These are phyloP conservation scores for Globisporangium acanthophoron DNA, from an alignment of 352 stramenopile genomes.

Conservation along the genomic window DNA sequence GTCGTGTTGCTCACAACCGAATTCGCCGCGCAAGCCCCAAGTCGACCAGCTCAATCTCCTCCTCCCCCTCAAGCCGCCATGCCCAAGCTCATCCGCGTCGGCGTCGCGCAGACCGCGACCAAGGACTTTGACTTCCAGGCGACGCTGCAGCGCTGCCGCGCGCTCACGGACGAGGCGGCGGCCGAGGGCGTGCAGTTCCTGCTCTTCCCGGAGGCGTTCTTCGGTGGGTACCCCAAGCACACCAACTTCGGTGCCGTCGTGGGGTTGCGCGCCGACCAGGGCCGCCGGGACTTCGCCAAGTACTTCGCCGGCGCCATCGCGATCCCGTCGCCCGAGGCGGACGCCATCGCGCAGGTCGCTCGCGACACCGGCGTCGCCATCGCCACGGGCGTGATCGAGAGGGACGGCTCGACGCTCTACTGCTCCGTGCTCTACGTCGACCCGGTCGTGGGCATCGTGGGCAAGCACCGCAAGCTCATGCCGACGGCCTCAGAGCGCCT, in stretches of 20 bases:
- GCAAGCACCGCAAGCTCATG: constrained; percentile 24
- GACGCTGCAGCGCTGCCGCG: constrained; percentile 18
- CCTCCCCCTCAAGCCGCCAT: neutral
- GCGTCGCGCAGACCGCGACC: constrained; percentile 19
- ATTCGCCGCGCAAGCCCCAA: neutral
- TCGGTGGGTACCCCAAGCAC: constrained; percentile 22
- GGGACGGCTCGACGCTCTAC: constrained; percentile 18
- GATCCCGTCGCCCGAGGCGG: constrained; percentile 16
- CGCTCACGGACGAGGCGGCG: constrained; percentile 8
- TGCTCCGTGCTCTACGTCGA: constrained; percentile 21
- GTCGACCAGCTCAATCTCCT: too few relatives aligned
- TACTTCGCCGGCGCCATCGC: constrained; percentile 15
- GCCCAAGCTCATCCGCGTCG: constrained; percentile 12
- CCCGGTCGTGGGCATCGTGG: constrained; percentile 15
- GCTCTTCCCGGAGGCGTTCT: constrained; percentile 24
- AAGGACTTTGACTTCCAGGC: constrained; percentile 18
- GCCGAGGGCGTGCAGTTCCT: constrained; percentile 14
- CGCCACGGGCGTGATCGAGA: constrained; percentile 18
- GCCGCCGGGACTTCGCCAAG: constrained; percentile 16
- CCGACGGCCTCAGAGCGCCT: constrained; percentile 21
- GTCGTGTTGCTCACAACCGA: neutral
- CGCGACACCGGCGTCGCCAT: constrained; percentile 8
- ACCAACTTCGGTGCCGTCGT: constrained; percentile 19
- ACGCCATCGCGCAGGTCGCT: constrained; percentile 16
- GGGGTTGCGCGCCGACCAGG: constrained; percentile 12